Conservation (phyloP, 2,329 filamentous ascomycete species). For the Orbilia ellipsospora region DNA sequence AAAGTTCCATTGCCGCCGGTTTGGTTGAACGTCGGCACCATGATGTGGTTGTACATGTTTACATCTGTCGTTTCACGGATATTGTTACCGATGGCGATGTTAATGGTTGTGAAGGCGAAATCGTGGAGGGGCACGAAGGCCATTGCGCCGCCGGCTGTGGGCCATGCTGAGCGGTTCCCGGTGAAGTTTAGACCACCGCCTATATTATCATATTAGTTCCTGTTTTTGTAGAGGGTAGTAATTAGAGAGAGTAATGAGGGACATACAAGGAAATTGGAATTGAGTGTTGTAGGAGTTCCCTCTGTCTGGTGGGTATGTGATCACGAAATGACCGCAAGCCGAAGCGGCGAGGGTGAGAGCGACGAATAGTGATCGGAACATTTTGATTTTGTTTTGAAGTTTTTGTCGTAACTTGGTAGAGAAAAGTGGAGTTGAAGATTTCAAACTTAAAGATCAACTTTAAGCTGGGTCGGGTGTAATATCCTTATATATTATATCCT, state of each 20-base stretch:
- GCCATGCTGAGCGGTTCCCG: conserved; percentile 66
- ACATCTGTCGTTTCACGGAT: conserved; percentile 59
- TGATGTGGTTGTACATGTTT: conserved; percentile 65
- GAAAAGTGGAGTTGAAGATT: neutral
- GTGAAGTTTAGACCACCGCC: conserved; percentile 36
- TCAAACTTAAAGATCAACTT: conserved; percentile 51
- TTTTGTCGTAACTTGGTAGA: conserved; percentile 7
- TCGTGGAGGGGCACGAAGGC: conserved; percentile 63
- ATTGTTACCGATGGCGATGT: conserved; percentile 63
- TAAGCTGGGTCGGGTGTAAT: conserved; percentile 15
- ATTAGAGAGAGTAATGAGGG: too few relatives aligned
- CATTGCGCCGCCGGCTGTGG: conserved; percentile 64
- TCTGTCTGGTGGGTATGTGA: conserved; percentile 67
- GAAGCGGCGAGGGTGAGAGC: conserved; percentile 56
- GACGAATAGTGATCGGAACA: conserved; percentile 44
- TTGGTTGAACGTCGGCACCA: conserved; percentile 65
- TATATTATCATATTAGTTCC: conserved; percentile 6
- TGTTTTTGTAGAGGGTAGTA: neutral
- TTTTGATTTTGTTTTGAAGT: conserved; percentile 6
- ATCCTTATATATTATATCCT: neutral
- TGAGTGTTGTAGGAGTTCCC: conserved; percentile 65
- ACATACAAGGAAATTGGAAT: conserved; percentile 61
- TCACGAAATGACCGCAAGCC: conserved; percentile 69
- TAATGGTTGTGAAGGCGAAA: conserved; percentile 65
- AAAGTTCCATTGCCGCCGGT: conserved; percentile 65